Evolutionary conservation across 2,329 filamentous ascomycete genomes (phyloP).

Genomic region (Akanthomyces lecanii): DNA sequence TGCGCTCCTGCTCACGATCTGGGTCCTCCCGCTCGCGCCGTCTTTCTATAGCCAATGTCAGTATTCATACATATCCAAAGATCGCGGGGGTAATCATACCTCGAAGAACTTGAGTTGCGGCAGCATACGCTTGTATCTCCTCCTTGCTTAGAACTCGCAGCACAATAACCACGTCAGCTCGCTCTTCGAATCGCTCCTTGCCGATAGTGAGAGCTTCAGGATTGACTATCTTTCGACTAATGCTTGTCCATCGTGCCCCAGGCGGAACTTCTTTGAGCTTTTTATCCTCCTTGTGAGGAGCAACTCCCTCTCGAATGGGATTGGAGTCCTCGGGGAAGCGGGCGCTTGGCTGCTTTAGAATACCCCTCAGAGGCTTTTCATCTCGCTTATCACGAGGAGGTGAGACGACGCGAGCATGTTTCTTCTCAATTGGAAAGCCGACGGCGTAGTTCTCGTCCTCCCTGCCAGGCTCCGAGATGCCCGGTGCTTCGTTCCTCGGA

Average conservation of each 20-base stretch:
- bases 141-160: conserved; percentile 81
- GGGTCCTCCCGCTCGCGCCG: background rate
- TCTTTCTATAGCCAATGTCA: conserved; percentile 5
- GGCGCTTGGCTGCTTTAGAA: conserved; percentile 74
- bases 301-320: conserved; percentile 82
- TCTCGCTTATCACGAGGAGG: conserved; percentile 63
- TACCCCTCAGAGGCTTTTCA: conserved; percentile 71
- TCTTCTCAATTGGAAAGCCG: conserved; percentile 32
- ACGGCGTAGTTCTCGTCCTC: conserved; percentile 30
- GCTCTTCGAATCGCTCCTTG: conserved; percentile 88
- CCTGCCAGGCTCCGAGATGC: background rate
- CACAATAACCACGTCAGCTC: conserved; percentile 92
- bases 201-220: conserved; percentile 79
- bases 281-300: conserved; percentile 85
- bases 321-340: conserved; percentile 85
- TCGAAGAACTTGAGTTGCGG: conserved; percentile 75
- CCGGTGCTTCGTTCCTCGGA: background rate
- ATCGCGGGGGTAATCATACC: conserved; percentile 45
- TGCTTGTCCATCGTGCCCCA: conserved; percentile 89
- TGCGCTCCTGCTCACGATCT: background rate
- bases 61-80: conserved; percentile 11
- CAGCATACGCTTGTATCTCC: conserved; percentile 83
- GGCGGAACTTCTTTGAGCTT: conserved; percentile 66
- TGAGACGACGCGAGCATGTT: conserved; percentile 64
- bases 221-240: conserved; percentile 82